phyloP scores from a whole-genome alignment of 306 rosid genomes.

The Prunus persica region DNA sequence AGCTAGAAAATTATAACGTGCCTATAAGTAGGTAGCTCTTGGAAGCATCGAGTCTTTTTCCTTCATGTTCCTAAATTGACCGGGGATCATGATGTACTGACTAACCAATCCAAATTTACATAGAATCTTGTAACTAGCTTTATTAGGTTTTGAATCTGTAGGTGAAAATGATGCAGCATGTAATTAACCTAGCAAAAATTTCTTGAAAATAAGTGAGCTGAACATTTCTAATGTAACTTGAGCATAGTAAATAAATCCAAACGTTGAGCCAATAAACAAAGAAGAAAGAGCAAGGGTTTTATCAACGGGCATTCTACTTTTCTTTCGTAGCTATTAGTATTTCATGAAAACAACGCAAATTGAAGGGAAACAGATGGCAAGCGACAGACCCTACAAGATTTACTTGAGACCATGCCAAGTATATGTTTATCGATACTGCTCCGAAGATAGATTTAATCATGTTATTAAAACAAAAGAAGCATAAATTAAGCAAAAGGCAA shows the following conservation, averaged over 20 bases:
- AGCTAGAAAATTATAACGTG: neutral
- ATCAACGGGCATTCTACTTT: neutral
- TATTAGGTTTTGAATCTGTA: neutral
- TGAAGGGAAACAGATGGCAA: neutral
- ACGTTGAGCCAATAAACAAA: neutral
- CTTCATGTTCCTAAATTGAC: too few species aligned
- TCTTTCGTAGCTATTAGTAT: neutral
- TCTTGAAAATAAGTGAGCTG: neutral
- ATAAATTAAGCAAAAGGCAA: neutral
- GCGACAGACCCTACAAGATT: conserved; percentile 1
- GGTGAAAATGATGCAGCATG: neutral
- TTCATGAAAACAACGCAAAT: neutral
- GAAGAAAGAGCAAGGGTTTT: neutral
- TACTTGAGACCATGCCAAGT: neutral
- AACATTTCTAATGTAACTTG: neutral
- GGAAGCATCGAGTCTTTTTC: neutral
- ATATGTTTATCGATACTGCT: neutral
- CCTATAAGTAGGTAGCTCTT: neutral
- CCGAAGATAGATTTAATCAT: neutral
- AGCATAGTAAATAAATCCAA: neutral
- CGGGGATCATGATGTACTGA: too few species aligned
- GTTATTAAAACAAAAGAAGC: neutral
- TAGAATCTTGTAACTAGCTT: neutral
- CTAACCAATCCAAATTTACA: too few species aligned
- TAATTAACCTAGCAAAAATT: neutral